These are phyloP conservation scores for Salvia rosmarinus DNA, from an alignment of 257 asterid species.

Conservation along the genomic window DNA sequence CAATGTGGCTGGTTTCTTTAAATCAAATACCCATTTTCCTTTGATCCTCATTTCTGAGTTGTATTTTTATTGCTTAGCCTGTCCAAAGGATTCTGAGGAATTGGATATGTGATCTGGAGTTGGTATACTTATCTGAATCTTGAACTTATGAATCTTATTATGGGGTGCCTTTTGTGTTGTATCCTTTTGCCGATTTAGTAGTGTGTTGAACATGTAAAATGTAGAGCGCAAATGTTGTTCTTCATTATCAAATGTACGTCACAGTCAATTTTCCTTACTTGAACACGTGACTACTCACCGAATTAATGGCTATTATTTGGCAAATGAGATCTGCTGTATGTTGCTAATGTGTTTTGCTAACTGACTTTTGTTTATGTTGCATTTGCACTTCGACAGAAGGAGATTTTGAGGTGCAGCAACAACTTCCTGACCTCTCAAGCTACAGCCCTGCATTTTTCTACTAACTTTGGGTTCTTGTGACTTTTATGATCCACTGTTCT, in stretches of 20 bases:
- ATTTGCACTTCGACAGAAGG: conserved; percentile 24
- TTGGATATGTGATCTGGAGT: conserved; percentile 24
- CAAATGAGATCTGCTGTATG: neutral
- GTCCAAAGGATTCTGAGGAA: no score
- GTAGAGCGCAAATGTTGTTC: neutral
- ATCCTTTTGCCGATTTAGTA: no score
- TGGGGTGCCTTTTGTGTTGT: no score
- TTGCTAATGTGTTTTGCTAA: conserved; percentile 5
- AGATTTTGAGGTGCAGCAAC: conserved; percentile 15
- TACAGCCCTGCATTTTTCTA: neutral
- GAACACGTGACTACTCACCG: neutral
- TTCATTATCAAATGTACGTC: neutral
- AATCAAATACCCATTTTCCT: conserved; percentile 20
- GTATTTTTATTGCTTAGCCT: neutral
- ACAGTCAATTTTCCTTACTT: neutral
- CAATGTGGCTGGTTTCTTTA: conserved; percentile 27
- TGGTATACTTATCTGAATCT: conserved; percentile 6
- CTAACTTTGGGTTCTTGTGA: conserved; percentile 14
- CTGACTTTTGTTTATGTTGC: neutral
- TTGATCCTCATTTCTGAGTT: neutral
- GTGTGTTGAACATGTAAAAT: neutral
- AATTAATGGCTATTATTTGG: neutral
- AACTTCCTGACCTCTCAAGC: neutral
- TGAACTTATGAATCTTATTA: no score
- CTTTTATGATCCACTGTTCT: neutral